Evolutionary conservation across 768 basidiomycete species (phyloP), one percentile per base, ranked within the genome.

Genomic region (Phanerodontia chrysosporium): DNA sequence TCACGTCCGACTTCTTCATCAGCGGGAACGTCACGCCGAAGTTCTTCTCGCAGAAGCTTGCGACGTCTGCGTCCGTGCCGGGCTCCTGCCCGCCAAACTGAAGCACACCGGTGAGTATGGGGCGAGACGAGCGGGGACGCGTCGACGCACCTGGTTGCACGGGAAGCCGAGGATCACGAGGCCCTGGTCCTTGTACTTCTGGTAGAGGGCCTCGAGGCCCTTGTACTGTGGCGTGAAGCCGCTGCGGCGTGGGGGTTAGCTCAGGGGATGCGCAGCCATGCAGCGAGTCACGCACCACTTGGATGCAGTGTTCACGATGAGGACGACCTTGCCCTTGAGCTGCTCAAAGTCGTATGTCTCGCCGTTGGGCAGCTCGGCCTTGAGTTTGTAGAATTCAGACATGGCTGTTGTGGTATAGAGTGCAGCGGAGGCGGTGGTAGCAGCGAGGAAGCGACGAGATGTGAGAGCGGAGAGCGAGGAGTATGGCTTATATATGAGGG

Each of bases 1-100:
- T 98, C 42, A 97, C 95, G 53, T 97, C 91, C 21, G 89, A 89
- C 75, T 96, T 98, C 76, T 85, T 89, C 86, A 92, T 90, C 51
- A 98, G 74, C 12, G 92, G 92, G 79, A 96, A 96, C 7, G 83
- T 84, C 27, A 98, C 94, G 18, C 92, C 92, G 70, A 95, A 86
- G 77, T 95, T 96, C 61, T 84, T 67, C 52, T 82, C 75, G 75
- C 92, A 93, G 72, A 89, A 90, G 67, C 84, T 76, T 21, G 77
- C 79, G 65, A 95, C 89, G 45, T 81, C 80, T n/a, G 79, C 80
- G 66, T 95, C 92, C 30, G 81, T 78, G n/a, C 81, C 87, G 0
- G 93, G 93, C 66, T 95, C 93, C 74, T 95, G 93, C 0, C 82
- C 81, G 56, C 85, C 90, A 66, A 96, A 95, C 86, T 95, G 62